Conservation (phyloP, 1,284 basidiomycete genomes). For the Cutaneotrichosporon daszewskae region DNA sequence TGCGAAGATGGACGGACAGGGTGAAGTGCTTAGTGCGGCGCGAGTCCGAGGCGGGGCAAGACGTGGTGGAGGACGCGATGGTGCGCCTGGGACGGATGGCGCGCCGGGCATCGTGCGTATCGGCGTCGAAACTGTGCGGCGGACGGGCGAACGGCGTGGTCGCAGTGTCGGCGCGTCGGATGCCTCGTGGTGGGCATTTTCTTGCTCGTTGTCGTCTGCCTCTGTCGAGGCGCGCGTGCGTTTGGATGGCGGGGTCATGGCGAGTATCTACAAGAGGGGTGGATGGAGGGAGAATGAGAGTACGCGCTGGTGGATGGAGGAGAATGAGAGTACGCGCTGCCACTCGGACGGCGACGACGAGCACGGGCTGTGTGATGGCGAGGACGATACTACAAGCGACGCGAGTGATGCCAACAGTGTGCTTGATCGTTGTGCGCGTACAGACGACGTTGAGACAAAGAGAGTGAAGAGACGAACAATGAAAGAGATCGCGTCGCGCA, state of each 20-base stretch:
- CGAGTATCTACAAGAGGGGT: too few species aligned
- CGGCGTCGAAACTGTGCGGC: constrained; percentile 5
- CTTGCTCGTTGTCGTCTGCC: constrained; percentile 8
- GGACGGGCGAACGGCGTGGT: constrained; percentile 3
- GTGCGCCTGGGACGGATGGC: too few species aligned
- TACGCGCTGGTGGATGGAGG: background rate
- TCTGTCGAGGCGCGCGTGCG: constrained; percentile 18
- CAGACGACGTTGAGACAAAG: background rate
- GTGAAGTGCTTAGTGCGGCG: background rate
- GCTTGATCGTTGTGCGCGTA: too few species aligned
- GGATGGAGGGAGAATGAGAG: too few species aligned
- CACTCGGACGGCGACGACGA: background rate
- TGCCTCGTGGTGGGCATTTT: constrained; percentile 1
- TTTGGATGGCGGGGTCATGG: constrained; percentile 17
- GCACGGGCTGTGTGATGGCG: too few species aligned
- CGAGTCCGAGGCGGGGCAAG: background rate
- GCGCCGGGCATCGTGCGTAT: background rate
- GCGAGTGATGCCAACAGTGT: too few species aligned
- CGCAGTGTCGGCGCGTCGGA: background rate
- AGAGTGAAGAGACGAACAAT: constrained; percentile 1
- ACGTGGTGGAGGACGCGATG: background rate
- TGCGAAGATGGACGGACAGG: background rate
- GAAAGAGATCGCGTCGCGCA: background rate
- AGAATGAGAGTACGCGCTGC: background rate
- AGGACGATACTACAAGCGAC: too few species aligned